Evolutionary conservation across 768 basidiomycete species (phyloP), one percentile per base, ranked within the genome.

Genomic region (Leccinellum rugosiceps): DNA sequence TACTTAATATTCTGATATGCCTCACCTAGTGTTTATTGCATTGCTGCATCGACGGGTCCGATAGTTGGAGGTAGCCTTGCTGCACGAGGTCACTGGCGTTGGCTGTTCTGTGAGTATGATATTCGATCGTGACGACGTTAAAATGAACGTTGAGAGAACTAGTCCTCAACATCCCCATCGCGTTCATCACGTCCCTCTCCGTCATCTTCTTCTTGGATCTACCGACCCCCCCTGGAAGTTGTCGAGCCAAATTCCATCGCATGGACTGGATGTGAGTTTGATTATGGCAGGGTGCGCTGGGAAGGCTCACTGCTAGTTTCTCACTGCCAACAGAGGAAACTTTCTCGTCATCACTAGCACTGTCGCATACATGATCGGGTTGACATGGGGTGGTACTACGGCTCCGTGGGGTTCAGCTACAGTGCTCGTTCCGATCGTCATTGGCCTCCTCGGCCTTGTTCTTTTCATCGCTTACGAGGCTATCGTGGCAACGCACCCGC

Each of bases 321-420:
- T 19, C 23, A 9, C 17, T 28, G 3, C 38, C 38, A 17, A 38
- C n/a, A 77, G 79, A 21, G 75, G 76, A 7, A 77, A 76, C 44
- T 11, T 68, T 3, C 45, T 77, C 6, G 56, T 78, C 15, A 71
- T 73, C 32, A 55, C 61, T 1, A 66, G 68, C 26, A 71, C 72
- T 1, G 64, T 67, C 4, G 62, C 70, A 26, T 56, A 58, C 23
- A 63, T 68, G 8, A 63, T 77, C 35, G 74, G 66, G 14, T 55
- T 77, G 49, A 74, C 78, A 9, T 76, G 74, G 78, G 82, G 76
- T 2, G 81, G 82, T 7, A 66, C 72, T 6, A 59, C 63, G 3
- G 77, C 70, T 52, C 58, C 75, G 1, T 83, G 81, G 81, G 53
- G 60, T 5, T 77, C 76, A 0, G 59, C 58, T 15, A 65, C 61